A percentile compares a stretch with the other conserved stretches of the same genome.
phyloP scores from a whole-genome alignment of 768 basidiomycete species.

The Nidularia sp. region DNA sequence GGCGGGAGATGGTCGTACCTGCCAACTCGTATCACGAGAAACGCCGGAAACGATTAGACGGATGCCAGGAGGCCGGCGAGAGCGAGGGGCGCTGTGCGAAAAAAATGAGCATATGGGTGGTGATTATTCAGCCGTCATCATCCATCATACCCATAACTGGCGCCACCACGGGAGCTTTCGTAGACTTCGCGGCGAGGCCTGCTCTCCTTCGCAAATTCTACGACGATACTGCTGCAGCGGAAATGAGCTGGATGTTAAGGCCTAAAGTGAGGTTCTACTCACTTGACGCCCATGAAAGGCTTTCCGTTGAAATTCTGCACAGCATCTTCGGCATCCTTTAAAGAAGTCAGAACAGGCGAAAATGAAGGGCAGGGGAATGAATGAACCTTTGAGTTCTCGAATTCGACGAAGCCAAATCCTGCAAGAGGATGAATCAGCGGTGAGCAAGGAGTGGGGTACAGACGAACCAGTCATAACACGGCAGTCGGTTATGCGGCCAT shows the following conservation, averaged over 20 bases:
- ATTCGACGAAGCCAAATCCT: constrained; percentile 98
- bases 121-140: not conserved
- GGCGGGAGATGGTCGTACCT: constrained; percentile 63
- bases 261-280: constrained; percentile 12
- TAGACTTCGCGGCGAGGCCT: constrained; percentile 78
- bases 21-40: constrained; percentile 96
- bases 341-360: constrained; percentile 8
- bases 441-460: not conserved
- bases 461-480: constrained; percentile 88
- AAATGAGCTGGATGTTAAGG: not conserved
- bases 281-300: constrained; percentile 86
- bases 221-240: constrained; percentile 66
- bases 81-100: constrained; percentile 46
- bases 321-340: constrained; percentile 92
- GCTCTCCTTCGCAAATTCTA: constrained; percentile 94
- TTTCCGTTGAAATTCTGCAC: constrained; percentile 85
- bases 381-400: constrained; percentile 70
- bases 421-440: not conserved
- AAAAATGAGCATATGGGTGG: constrained; percentile 7
- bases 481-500: constrained; percentile 85
- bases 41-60: constrained; percentile 86
- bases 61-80: constrained; percentile 75
- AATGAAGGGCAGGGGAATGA: not conserved
- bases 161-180: constrained; percentile 43
- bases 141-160: constrained; percentile 44